phyloP scores from a whole-genome alignment of 2,329 filamentous ascomycete genomes.

The Seiridium cupressi region DNA sequence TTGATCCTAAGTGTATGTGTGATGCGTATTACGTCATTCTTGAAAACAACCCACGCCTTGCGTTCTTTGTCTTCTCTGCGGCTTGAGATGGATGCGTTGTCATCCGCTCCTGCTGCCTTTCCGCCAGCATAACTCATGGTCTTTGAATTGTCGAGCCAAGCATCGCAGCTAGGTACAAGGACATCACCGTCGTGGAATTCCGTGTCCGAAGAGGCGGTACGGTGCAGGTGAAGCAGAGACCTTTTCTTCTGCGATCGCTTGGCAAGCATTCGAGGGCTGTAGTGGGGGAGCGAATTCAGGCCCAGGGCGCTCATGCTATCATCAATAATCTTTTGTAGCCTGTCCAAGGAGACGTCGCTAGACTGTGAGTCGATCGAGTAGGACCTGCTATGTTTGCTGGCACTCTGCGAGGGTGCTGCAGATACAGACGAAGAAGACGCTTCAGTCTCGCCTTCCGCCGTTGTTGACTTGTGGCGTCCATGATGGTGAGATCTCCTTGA shows the following conservation, averaged over 20 bases:
- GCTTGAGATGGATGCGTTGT: slow-evolving; percentile 37
- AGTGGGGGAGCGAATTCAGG: slow-evolving; percentile 41
- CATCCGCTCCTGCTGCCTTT: slow-evolving; percentile 34
- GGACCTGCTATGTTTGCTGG: slow-evolving; percentile 31
- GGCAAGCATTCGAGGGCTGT: slow-evolving; percentile 39
- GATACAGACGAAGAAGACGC: slow-evolving; percentile 16
- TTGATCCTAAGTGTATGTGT: slow-evolving; percentile 87
- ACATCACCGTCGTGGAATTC: slow-evolving; percentile 80
- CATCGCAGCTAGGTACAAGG: slow-evolving; percentile 83
- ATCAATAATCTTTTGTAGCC: slow-evolving; percentile 76
- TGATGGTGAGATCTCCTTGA: slow-evolving; percentile 38
- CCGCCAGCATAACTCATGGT: slow-evolving; percentile 74
- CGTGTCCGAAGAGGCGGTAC: slow-evolving; percentile 72
- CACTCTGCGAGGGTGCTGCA: background rate
- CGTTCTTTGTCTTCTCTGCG: slow-evolving; percentile 63
- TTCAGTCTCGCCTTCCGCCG: slow-evolving; percentile 23
- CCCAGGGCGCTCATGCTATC: slow-evolving; percentile 59
- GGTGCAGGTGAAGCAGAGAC: slow-evolving; percentile 35
- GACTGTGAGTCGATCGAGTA: slow-evolving; percentile 65
- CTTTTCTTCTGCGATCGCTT: slow-evolving; percentile 37
- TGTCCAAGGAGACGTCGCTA: slow-evolving; percentile 72
- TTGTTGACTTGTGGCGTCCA: slow-evolving; percentile 37
- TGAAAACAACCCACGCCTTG: slow-evolving; percentile 82
- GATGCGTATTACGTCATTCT: slow-evolving; percentile 85
- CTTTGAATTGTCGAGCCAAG: slow-evolving; percentile 83